These are phyloP conservation scores for Calonectria pauciramosa DNA, from an alignment of 2,329 filamentous ascomycete genomes.

Conservation along the genomic window DNA sequence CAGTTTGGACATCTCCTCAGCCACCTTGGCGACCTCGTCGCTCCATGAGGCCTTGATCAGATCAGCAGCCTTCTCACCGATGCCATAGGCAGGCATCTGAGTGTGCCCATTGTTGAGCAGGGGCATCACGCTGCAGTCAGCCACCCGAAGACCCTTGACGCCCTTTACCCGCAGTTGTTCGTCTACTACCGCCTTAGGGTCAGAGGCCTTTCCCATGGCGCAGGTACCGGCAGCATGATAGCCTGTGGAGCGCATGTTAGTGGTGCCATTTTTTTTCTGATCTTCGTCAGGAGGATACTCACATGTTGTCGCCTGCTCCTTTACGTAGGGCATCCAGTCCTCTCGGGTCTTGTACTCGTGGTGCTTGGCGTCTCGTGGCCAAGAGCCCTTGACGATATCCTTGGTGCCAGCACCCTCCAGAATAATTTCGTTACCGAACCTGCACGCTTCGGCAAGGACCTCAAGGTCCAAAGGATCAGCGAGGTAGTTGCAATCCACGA, in stretches of 20 bases:
- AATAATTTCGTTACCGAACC: constrained; percentile 72
- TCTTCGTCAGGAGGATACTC: constrained; percentile 42
- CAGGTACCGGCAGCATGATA: constrained; percentile 48
- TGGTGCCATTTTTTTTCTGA: not conserved
- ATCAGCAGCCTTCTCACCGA: constrained; percentile 66
- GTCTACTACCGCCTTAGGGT: constrained; percentile 68
- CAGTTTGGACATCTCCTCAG: constrained; percentile 9
- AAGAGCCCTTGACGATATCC: constrained; percentile 71
- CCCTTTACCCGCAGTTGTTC: constrained; percentile 66
- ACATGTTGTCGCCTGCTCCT: constrained; percentile 72
- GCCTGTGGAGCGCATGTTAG: not conserved
- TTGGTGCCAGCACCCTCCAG: constrained; percentile 70
- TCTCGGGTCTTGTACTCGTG: constrained; percentile 63
- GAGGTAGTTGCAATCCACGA: constrained; percentile 71
- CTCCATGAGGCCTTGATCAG: constrained; percentile 58
- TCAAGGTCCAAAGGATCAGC: constrained; percentile 70
- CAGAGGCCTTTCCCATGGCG: constrained; percentile 53
- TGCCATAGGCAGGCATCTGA: constrained; percentile 71
- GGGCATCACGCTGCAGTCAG: constrained; percentile 67
- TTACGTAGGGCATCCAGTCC: constrained; percentile 70
- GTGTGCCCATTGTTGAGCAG: constrained; percentile 62
- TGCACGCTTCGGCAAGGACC: constrained; percentile 70
- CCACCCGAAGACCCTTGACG: constrained; percentile 66
- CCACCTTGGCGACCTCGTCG: constrained; percentile 2
- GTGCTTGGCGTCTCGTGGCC: constrained; percentile 66